Evolutionary conservation across 2,329 filamentous ascomycete genomes (phyloP), one percentile per base, ranked within the genome.

Genomic region (Cytospora piceicola): DNA sequence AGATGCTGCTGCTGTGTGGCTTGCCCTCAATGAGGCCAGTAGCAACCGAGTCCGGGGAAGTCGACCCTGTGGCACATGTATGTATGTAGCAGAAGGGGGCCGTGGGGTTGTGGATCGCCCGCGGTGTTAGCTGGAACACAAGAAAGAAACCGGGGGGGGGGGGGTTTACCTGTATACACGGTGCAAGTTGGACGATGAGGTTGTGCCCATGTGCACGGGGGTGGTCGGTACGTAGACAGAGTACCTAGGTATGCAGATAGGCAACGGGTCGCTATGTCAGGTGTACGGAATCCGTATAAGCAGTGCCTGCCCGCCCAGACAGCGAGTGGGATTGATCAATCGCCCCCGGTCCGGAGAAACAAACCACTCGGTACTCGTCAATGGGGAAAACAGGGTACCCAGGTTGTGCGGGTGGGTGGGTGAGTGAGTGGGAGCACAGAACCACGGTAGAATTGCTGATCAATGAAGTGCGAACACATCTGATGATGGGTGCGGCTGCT

Each of bases 381-480:
- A 49, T 49, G 11, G 46, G n/a, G n/a, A n/a, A 24, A 17, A n/a
- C n/a, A 36, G 32, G 32, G 11, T 36, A 11, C 30, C 30, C 30
- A 32, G 30, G 30, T 32, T n/a, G n/a, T n/a, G n/a, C n/a, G n/a
- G n/a, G n/a, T n/a, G n/a, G n/a, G n/a, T n/a, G n/a, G n/a, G n/a
- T n/a, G n/a, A n/a, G 32, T 34, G 20, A 1, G 46, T 49, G 46
- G 46, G n/a, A 49, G 46, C 46, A 49, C 46, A n/a, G 9, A 49
- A 20, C n/a, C 8, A 7, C n/a, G 24, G 46, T 42, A 57, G 61
- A 24, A 24, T 9, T 9, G 51, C 36, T 15, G 61, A 57, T 54
- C 61, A 63, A 63, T 57, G 61, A 55, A 63, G 54, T 51, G 36
- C 61, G 61, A 63, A 63, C 53, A 63, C 53, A 63, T 63, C 55